Base-by-base conservation (phyloP, 495 filamentous ascomycete genomes). In the Neohortaea acidophila region DNA sequence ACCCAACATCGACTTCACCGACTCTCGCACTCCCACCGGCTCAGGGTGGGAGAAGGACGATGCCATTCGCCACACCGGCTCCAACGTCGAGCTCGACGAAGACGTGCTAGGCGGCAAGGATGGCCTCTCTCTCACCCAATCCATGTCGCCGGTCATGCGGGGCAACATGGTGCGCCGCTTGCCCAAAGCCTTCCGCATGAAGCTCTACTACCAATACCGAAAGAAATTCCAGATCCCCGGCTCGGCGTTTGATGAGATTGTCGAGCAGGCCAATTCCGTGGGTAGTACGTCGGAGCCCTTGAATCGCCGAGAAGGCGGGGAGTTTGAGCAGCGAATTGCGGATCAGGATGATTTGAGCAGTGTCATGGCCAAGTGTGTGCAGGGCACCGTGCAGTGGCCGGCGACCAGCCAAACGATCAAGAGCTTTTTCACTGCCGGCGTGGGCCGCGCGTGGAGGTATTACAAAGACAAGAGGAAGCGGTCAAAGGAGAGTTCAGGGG, bases 101-200 rank as follows among this genome's bases (percentile, higher is more conserved):
- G 75, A 81, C 51, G 66, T 71, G 0, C 32, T 49, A 4, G 46
- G 46, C 21, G 46, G 46, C 13, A 62, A 70, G 5, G 59, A 63
- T 28, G 71, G 79, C 43, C 56, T 73, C 19, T 65, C 60, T 15
- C 62, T 97, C 28, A 65, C 56, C 19, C 89, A 97, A 54, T 86
- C 96, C 53, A 86, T 93, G 81, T 81, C 93, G 48, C 84, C 84
- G 0, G 57, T 81, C 30, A 83, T 77, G 51, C 73, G 89, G 29
- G 85, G 81, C 15, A 96, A 97, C 54, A 96, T 96, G 81, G 86
- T 97, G 7, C 75, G 91, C 9, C 77, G 89, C 18, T 63, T 97
- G 10, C 91, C 89, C 0, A 84, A 81, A 40, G 64, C 75, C 1
- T 96, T 97, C 69, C 70, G 89, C 11, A 68, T 81, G 33, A 85